Evolutionary conservation across 805 yeast genomes (phyloP).

Genomic region (Yarrowia keelungensis): DNA sequence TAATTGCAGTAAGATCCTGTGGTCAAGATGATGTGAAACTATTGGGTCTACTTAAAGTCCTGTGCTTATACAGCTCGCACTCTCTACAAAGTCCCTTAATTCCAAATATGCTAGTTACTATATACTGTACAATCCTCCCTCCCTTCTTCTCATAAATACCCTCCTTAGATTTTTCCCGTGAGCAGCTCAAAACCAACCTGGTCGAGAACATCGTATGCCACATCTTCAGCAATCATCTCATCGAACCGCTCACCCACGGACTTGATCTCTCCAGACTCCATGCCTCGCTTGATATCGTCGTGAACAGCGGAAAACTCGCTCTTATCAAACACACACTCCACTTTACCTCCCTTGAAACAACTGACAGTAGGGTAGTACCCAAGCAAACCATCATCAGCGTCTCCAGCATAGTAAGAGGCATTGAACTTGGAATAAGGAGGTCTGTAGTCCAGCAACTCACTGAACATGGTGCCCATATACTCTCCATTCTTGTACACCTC

Average conservation of each 20-base stretch:
- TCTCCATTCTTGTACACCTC: constrained; percentile 80
- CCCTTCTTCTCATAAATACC: not conserved
- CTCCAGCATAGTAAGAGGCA: constrained; percentile 43
- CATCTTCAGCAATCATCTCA: constrained; percentile 78
- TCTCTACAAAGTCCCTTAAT: too few species aligned
- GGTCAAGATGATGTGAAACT: too few species aligned
- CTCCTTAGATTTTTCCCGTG: not conserved
- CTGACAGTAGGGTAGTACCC: constrained; percentile 94
- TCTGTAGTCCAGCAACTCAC: constrained; percentile 71
- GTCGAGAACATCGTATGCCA: constrained; percentile 82
- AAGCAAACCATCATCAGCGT: constrained; percentile 75
- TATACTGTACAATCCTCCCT: too few species aligned
- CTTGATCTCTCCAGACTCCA: constrained; percentile 49
- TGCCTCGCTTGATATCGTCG: constrained; percentile 43
- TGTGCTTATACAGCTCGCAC: too few species aligned
- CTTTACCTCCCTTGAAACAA: constrained; percentile 79
- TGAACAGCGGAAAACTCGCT: constrained; percentile 64
- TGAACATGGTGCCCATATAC: constrained; percentile 67
- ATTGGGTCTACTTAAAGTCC: too few species aligned
- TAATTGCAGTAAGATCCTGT: too few species aligned
- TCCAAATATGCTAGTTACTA: too few species aligned
- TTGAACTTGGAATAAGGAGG: constrained; percentile 72
- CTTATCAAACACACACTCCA: constrained; percentile 66
- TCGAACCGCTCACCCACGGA: constrained; percentile 67
- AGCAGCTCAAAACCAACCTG: constrained; percentile 64